Evolutionary conservation across 306 rosid species (phyloP), one percentile per base, ranked within the genome.

Genomic region (Cicer yamashitae): DNA sequence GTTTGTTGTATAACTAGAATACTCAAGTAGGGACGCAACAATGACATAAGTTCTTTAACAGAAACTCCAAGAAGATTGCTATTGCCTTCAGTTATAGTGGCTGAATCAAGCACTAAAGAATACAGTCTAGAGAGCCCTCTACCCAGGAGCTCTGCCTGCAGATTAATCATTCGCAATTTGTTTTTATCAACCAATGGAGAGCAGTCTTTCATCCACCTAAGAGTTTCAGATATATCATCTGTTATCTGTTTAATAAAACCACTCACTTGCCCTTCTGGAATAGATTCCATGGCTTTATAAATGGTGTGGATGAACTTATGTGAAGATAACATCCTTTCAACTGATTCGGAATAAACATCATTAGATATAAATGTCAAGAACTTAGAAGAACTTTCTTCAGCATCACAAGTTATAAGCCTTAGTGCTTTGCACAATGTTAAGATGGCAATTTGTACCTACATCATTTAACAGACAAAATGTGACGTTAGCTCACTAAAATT

Each of bases 231-330:
- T 83, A 90, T 66, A 78, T 91, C 97, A 60, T 54, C 78, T 39
- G 84, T 82, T 71, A 91, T 71, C 81, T 84, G 88, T 58, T 77
- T 83, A 78, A 91, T 74, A 82, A 84, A 90, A 67, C 83, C 89
- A 71, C 88, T 85, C 20, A 86, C 94, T 86, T 91, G 92, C 51
- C 98, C 97, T 87, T 91, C 98, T 41, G 98, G 98, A 74, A 89
- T 83, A 67, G 86, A 82, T 78, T 84, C 84, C 77, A 91, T 40
- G 40, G 91, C 90, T 82, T 77, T 83, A 77, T 71, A 81, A 68
- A 90, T 73, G 59, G 87, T 88, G 80, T 62, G 65, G 74, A 84
- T 84, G 65, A 94, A 86, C 56, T 85, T 85, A 54, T 84, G 86
- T 9, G 90, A 86, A 75, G 84, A 83, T 75, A 91, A 77, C 57